Percentiles rank a stretch among this genome's conserved stretches.
Evolutionary conservation across 306 rosid genomes (phyloP).

Genomic region (Lotus japonicus): DNA sequence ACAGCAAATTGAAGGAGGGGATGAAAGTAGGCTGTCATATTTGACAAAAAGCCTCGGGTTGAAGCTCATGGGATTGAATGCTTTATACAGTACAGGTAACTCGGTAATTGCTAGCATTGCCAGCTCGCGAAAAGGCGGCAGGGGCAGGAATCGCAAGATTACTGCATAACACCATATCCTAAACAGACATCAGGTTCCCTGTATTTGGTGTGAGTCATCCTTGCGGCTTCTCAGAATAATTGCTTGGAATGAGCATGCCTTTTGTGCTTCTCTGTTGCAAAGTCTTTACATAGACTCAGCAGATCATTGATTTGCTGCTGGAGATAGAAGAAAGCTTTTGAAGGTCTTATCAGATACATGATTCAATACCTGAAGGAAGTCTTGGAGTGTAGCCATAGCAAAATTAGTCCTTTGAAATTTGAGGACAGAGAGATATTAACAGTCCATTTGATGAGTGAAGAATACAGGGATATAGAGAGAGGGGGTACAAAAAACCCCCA

Average conservation of each 20-base stretch:
- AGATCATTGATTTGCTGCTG: conserved; percentile 18
- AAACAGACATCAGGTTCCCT: conserved; percentile 7
- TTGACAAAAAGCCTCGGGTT: conserved; percentile 52
- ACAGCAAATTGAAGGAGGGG: conserved; percentile 43
- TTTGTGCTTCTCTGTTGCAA: conserved; percentile 2
- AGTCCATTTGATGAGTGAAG: conserved; percentile 12
- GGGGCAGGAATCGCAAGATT: conserved; percentile 28
- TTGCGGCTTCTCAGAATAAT: not conserved
- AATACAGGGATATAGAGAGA: not conserved
- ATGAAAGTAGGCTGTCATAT: conserved; percentile 45
- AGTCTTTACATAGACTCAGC: conserved; percentile 19
- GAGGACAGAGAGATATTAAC: not conserved
- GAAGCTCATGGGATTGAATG: conserved; percentile 65
- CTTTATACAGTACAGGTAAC: conserved; percentile 33
- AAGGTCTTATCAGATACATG: conserved; percentile 5
- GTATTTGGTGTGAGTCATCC: not conserved
- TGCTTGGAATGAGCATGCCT: not conserved
- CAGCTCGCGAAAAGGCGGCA: conserved; percentile 55
- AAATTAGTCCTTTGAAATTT: conserved; percentile 17
- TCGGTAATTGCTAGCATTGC: conserved; percentile 44
- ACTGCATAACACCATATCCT: conserved; percentile 23
- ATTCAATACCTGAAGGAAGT: not conserved
- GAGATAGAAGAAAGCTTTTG: conserved; percentile 6
- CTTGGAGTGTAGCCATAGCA: conserved; percentile 20
- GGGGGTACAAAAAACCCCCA: not conserved